Evolutionary conservation across 176 grass and related monocot genomes (phyloP), one percentile per base, ranked within the genome.

Genomic region (Typha latifolia): DNA sequence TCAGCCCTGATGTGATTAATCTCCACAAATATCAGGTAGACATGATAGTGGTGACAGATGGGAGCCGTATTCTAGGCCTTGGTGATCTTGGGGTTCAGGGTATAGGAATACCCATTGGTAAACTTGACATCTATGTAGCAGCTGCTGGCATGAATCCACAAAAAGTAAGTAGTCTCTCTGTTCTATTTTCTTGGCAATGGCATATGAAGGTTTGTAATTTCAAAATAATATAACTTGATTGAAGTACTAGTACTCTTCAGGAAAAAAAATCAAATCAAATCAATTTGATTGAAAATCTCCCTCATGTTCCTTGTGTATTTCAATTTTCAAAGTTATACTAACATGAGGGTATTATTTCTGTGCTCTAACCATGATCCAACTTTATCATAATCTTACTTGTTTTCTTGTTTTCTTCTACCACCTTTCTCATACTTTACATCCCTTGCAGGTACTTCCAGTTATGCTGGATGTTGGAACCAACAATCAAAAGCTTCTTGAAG

Each of bases 41-140:
- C 78, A 91, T 91, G 88, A 87, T 97, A 63, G 94, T 97, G 49
- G 81, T 97, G 66, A 97, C 94, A 22, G 94, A 97, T 72, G 94
- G 94, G 26, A 92, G 88, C 77, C 85, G 81, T 22, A 97, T 97
- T 87, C 84, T 97, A 69, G 94, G 94, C 56, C 82, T 97, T 61
- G 94, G 94, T 70, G 89, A 97, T 74, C 94, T 92, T 87, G 94
- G 94, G 71, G 94, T 97, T 84, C 94, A 97, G 66, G 94, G 94
- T 49, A 97, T 97, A 53, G 94, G 94, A 47, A 97, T 97, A 82
- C 94, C 94, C 14, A 97, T 97, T 50, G 94, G 94, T 75, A 97
- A 97, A 84, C 94, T 97, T 65, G 94, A 97, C 67, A 81, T 97
- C 70, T 97, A 92, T 78, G 94, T 97, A 47, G 94, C 94, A 51